A percentile compares a stretch with the other conserved stretches of the same genome.
Evolutionary conservation across 331 rosid genomes (phyloP).

Genomic region (Spiraea crenata): DNA sequence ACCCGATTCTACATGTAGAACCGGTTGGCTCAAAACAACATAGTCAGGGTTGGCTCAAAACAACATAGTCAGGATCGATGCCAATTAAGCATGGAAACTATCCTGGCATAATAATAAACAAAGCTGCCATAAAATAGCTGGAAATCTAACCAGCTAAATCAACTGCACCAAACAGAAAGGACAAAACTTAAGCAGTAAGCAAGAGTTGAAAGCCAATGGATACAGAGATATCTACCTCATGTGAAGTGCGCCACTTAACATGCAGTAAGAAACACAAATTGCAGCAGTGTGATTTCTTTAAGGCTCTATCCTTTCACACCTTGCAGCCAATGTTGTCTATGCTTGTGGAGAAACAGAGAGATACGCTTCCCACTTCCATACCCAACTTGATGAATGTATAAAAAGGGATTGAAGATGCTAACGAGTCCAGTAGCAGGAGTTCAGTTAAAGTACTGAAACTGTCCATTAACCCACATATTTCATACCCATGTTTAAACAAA

Average conservation of each 20-base stretch:
- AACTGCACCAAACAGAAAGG: conserved; percentile 24
- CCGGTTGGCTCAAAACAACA: background rate
- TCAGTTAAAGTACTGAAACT: conserved; percentile 60
- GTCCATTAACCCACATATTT: conserved; percentile 52
- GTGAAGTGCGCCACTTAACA: conserved; percentile 49
- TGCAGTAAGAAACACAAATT: conserved; percentile 27
- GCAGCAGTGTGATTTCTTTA: conserved; percentile 36
- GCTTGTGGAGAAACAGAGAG: conserved; percentile 44
- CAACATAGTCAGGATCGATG: conserved; percentile 6
- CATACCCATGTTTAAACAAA: conserved; percentile 51
- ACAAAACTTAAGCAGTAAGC: conserved; percentile 11
- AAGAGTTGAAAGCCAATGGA: conserved; percentile 11
- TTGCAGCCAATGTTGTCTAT: conserved; percentile 53
- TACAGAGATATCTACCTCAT: conserved; percentile 60
- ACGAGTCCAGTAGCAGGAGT: conserved; percentile 46
- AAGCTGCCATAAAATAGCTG: background rate
- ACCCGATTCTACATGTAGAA: conserved; percentile 1
- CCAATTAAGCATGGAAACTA: conserved; percentile 7
- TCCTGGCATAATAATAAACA: conserved; percentile 4
- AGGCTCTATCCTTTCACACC: conserved; percentile 53
- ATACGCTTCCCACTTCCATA: conserved; percentile 48
- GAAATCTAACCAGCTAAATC: conserved; percentile 3
- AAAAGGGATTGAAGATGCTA: conserved; percentile 38
- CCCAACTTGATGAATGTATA: conserved; percentile 49
- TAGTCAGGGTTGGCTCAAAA: too few relatives aligned